Base-by-base conservation (phyloP, 441 rosid genomes). In the Erodium moschatum region DNA sequence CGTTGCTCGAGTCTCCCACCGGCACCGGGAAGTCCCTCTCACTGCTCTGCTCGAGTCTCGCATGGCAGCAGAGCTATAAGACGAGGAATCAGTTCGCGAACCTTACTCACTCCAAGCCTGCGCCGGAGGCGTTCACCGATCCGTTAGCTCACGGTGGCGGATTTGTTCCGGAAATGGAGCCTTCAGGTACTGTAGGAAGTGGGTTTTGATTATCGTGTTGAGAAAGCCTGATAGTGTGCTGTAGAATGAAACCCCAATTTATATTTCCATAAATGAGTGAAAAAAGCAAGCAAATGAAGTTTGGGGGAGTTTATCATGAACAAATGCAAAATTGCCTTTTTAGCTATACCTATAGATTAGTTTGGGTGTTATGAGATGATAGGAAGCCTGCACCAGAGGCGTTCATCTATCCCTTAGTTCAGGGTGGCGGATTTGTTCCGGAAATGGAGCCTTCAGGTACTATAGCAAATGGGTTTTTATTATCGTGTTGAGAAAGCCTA, bases 11-110 rank as follows among this genome's bases (percentile, higher is more conserved):
- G 79, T 94, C 97, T 0, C 98, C 98, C 0, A 91, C 98, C 1
- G 98, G 98, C 2, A 94, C 98, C 0, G 98, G 98, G 0, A 94
- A 94, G 74, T 89, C 98, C 29, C 89, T 94, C n/a, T 94, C 98
- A 33, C 87, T 94, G 71, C 97, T 94, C 13, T 94, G 98, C 80
- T 94, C 98, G 24, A 75, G 85, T 13, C 90, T 94, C 64, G 97
- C 97, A 1, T 91, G 97, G 98, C 98, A 94, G 70, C 87, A 86
- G 69, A 85, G 73, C 67, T 82, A 76, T 18, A 84, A 74, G 78
- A 61, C 58, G 1, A 84, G 80, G 80, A 77, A 77, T 67, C 85
- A 75, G 52, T 40, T 44, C 16, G 84, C 70, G 15, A 77, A 38
- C 63, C 74, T 80, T 9, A 58, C 84, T 65, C 87, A 79, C 42